phyloP scores from a whole-genome alignment of 176 grass and related monocot species.

The Triticum aestivum region IWGSC_CS_RefSeq_v2.1 NC_057809.1:493353429-493353928 shows the following conservation, averaged over 20 bases:
- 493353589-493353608: slow-evolving; percentile 42
- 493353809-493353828: slow-evolving; percentile 56
- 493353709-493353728: neutral
- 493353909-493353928: neutral
- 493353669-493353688: neutral
- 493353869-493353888: neutral
- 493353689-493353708: neutral
- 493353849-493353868: neutral
- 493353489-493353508: slow-evolving; percentile 61
- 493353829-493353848: slow-evolving; percentile 30
- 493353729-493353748: neutral
- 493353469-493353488: slow-evolving; percentile 90
- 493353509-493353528: slow-evolving; percentile 73
- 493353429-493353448: slow-evolving; percentile 71
- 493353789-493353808: neutral
- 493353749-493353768: slow-evolving; percentile 32
- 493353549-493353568: slow-evolving; percentile 63
- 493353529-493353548: slow-evolving; percentile 59
- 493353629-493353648: slow-evolving; percentile 7
- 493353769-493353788: slow-evolving; percentile 2
- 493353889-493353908: neutral
- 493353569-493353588: slow-evolving; percentile 74
- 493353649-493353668: slow-evolving; percentile 5
- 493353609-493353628: slow-evolving; percentile 30
- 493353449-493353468: slow-evolving; percentile 51